Base-by-base conservation (phyloP, 108 stramenopile genomes). In the Skeletonema marinoi region DNA sequence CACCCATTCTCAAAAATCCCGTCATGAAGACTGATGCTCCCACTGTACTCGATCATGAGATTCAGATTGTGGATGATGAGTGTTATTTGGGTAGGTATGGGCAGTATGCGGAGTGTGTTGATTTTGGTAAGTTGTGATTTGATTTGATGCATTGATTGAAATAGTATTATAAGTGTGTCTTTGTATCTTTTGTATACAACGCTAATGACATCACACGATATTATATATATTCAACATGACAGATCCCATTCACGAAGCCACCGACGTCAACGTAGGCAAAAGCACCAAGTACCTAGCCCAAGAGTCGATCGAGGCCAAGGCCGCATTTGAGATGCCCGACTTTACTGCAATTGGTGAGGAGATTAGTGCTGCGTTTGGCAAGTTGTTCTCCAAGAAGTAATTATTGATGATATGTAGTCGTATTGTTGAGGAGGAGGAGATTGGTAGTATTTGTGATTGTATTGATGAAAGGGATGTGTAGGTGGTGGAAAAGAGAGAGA, bases 31-130 rank as follows among this genome's bases (percentile, higher is more conserved):
- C 7, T 7, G 54, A 56, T 56, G 54, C 54, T 7, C 54, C 54
- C 6, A 56, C 54, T 21, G 54, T 56, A 8, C 8, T 56, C 4
- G 54, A 56, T 56, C 54, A 67, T 44, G 35, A 72, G 50, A 74
- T 71, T 58, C 1, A 39, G 11, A 5, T 71, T 12, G 71, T 60
- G 25, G 60, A 71, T 30, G 71, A 71, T 44, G 71, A 71, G 25
- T 71, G 71, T 32, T 71, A 71, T 19, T 61, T 71, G 60, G 71
- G 71, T 16, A 71, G 61, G 19, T 71, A 71, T 44, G 71, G 71
- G 5, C 71, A 71, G 54, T 38, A 60, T 19, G 33, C 13, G 1
- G 60, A 71, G 5, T 71, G 59, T 35, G 71, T 71, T 41, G 71
- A 71, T 36, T 71, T 71, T 44, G 71, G 71, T 71, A 36, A 71